A percentile compares a stretch with the other conserved stretches of the same genome.
phyloP scores from a whole-genome alignment of 2,329 filamentous ascomycete species.

The Colletotrichum scovillei region DNA sequence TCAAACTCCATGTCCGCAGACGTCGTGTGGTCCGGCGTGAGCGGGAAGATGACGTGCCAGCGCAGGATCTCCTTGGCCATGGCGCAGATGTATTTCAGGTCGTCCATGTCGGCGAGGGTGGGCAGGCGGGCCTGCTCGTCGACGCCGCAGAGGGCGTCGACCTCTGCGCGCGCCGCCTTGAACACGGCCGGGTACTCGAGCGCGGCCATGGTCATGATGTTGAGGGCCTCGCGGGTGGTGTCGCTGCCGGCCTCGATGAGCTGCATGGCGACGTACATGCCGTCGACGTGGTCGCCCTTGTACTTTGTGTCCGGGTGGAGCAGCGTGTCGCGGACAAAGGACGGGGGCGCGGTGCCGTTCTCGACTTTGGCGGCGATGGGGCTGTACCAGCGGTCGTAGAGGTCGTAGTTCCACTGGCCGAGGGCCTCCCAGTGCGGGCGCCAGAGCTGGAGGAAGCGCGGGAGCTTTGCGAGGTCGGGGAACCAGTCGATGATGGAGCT shows the following conservation, averaged over 20 bases:
- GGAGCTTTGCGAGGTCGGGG: constrained; percentile 46
- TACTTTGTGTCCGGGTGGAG: constrained; percentile 41
- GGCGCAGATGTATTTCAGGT: constrained; percentile 51
- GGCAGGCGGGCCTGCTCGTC: constrained; percentile 50
- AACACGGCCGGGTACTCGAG: constrained; percentile 47
- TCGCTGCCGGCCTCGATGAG: constrained; percentile 55
- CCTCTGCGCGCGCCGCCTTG: constrained; percentile 50
- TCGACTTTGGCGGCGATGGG: constrained; percentile 40
- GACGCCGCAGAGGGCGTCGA: constrained; percentile 54
- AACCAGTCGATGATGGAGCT: constrained; percentile 51
- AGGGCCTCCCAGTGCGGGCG: constrained; percentile 46
- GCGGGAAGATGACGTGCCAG: constrained; percentile 55
- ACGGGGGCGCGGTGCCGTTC: constrained; percentile 45
- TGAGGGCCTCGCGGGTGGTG: constrained; percentile 52
- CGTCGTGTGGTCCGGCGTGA: constrained; percentile 49
- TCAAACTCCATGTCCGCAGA: constrained; percentile 52
- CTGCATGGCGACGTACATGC: constrained; percentile 52
- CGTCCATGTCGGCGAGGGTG: constrained; percentile 50
- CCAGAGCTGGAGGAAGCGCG: constrained; percentile 47
- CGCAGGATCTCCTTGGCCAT: constrained; percentile 54
- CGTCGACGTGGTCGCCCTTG: constrained; percentile 46
- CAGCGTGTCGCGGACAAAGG: constrained; percentile 48
- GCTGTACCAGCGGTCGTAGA: constrained; percentile 49
- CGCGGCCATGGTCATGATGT: constrained; percentile 44
- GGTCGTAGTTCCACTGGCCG: constrained; percentile 46